Conservation (phyloP, 441 rosid species). For the Populus tomentosa region DNA sequence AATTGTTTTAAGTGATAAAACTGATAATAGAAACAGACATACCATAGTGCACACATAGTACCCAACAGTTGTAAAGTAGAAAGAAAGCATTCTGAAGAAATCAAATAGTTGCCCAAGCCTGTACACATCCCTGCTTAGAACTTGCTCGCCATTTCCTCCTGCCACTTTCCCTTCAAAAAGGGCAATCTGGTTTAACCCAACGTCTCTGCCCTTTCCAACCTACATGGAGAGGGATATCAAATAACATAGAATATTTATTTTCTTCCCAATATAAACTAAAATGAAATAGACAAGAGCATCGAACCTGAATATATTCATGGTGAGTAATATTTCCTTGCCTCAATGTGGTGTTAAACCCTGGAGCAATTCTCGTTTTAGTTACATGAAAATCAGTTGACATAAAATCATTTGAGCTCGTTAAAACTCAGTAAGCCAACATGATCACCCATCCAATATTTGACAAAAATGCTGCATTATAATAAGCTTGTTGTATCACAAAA, state of each 20-base stretch:
- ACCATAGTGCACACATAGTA: slow-evolving; percentile 97
- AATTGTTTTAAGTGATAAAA: slow-evolving; percentile 3
- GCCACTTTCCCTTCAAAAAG: slow-evolving; percentile 98
- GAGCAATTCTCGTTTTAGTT: slow-evolving; percentile 18
- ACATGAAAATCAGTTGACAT: not conserved
- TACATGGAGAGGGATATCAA: slow-evolving; percentile 27
- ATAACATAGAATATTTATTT: slow-evolving; percentile 10
- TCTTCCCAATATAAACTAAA: not conserved
- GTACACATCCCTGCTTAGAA: slow-evolving; percentile 91
- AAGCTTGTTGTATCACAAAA: not conserved
- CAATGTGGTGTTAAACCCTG: slow-evolving; percentile 96
- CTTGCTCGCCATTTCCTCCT: slow-evolving; percentile 99
- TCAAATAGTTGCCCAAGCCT: slow-evolving; percentile 95
- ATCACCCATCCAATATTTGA: not conserved
- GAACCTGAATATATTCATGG: slow-evolving; percentile 96
- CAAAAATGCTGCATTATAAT: not conserved
- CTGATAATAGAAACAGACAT: slow-evolving; percentile 14
- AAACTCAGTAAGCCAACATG: not conserved
- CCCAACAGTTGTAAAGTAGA: slow-evolving; percentile 95
- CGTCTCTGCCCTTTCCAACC: slow-evolving; percentile 99
- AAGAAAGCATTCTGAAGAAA: slow-evolving; percentile 96
- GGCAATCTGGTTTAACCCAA: slow-evolving; percentile 96
- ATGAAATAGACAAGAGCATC: slow-evolving; percentile 16
- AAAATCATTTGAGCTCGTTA: not conserved
- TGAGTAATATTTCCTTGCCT: slow-evolving; percentile 97